Evolutionary conservation across 306 rosid species (phyloP).

Genomic region (Ammopiptanthus mongolicus): DNA sequence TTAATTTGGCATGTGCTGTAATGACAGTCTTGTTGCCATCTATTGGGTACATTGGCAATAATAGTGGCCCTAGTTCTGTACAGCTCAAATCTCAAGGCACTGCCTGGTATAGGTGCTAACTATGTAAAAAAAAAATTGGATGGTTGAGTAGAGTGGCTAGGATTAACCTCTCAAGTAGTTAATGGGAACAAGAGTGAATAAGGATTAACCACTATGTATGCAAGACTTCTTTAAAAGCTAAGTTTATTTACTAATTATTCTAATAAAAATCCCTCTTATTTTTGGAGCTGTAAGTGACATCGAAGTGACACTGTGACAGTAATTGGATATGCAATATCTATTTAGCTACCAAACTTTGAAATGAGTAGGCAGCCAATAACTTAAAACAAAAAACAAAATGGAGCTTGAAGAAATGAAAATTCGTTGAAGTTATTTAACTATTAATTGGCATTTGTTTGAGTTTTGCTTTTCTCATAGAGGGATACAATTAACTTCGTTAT

Average conservation of each 20-base stretch:
- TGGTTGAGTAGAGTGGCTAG: neutral
- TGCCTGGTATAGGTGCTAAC: neutral
- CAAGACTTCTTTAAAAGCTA: neutral
- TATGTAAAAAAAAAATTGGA: neutral
- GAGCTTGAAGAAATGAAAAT: neutral
- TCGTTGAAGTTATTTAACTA: neutral
- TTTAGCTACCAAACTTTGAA: neutral
- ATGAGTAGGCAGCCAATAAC: neutral
- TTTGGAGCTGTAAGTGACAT: neutral
- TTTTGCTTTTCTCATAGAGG: neutral
- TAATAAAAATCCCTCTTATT: neutral
- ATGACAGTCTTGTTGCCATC: neutral
- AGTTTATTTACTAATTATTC: too few species aligned
- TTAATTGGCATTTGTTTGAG: neutral
- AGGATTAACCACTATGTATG: neutral
- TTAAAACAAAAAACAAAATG: neutral
- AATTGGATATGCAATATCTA: neutral
- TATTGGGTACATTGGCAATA: neutral
- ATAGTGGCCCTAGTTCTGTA: neutral
- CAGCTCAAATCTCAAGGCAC: neutral
- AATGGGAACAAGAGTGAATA: neutral
- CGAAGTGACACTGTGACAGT: neutral
- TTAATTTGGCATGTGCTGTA: conserved; percentile 5
- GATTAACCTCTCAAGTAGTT: neutral
- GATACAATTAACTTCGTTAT: neutral